phyloP scores from a whole-genome alignment of 202 grass and related monocot genomes.

The Panicum hallii region DNA sequence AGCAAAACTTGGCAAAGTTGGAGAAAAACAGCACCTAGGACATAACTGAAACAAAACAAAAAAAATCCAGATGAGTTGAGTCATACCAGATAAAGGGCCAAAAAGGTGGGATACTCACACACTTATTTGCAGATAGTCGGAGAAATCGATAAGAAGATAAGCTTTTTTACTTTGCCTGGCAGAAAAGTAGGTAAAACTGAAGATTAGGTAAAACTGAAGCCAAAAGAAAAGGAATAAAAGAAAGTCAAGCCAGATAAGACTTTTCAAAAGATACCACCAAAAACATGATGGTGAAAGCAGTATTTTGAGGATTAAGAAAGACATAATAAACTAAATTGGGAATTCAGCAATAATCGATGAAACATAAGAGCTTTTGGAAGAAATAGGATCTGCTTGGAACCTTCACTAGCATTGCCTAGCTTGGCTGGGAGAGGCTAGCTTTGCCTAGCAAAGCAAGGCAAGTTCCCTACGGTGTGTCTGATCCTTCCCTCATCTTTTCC shows the following conservation, averaged over 20 bases:
- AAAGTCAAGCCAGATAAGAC: neutral
- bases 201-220: neutral
- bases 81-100: constrained; percentile 27
- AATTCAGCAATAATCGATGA: constrained; percentile 17
- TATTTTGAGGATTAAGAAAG: neutral
- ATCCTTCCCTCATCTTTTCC: neutral
- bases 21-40: constrained; percentile 93
- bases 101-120: constrained; percentile 65
- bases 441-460: neutral
- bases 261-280: constrained; percentile 16
- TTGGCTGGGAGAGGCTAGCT: neutral
- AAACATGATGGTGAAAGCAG: constrained; percentile 9
- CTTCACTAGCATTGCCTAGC: neutral
- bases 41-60: constrained; percentile 87
- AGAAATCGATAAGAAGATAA: constrained; percentile 97
- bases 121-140: constrained; percentile 84
- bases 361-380: neutral
- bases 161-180: constrained; percentile 83
- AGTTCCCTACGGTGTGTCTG: neutral
- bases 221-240: neutral
- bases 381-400: neutral
- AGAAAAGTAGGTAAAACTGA: constrained; percentile 34
- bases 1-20: constrained; percentile 91
- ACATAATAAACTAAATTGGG: neutral
- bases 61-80: constrained; percentile 46